Percentiles rank a stretch among this genome's conserved stretches.
phyloP scores from a whole-genome alignment of 352 stramenopile genomes.

The Globisporangium paddicum region DNA sequence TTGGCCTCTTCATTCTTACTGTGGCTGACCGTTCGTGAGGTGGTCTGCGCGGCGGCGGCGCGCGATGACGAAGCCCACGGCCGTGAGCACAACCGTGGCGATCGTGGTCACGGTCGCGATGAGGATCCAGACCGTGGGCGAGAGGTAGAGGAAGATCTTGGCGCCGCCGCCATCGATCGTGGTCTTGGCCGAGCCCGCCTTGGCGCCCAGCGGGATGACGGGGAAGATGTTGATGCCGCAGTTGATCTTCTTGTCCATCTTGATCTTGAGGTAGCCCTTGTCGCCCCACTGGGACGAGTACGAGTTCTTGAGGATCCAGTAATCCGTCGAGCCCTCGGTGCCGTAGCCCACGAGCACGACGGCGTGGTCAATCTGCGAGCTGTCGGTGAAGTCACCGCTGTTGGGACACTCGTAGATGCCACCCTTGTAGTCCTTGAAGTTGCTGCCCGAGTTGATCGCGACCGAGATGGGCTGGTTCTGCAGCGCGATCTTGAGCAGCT shows the following conservation, averaged over 20 bases:
- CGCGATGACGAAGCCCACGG: slow-evolving; percentile 23
- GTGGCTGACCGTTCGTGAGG: neutral
- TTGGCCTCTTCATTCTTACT: neutral
- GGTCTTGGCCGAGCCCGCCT: slow-evolving; percentile 35
- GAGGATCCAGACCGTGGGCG: slow-evolving; percentile 26
- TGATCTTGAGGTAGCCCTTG: slow-evolving; percentile 58
- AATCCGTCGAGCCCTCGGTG: slow-evolving; percentile 33
- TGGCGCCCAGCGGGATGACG: slow-evolving; percentile 53
- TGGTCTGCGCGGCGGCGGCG: slow-evolving; percentile 11
- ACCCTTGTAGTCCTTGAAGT: slow-evolving; percentile 79
- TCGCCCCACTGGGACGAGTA: slow-evolving; percentile 71
- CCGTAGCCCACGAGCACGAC: slow-evolving; percentile 75
- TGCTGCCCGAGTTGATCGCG: slow-evolving; percentile 68
- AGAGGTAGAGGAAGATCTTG: slow-evolving; percentile 32
- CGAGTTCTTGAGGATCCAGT: slow-evolving; percentile 85
- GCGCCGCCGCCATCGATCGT: slow-evolving; percentile 44
- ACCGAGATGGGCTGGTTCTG: slow-evolving; percentile 72
- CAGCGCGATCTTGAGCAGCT: slow-evolving; percentile 64
- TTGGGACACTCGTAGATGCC: slow-evolving; percentile 72
- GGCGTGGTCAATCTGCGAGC: slow-evolving; percentile 62
- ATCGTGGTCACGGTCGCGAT: slow-evolving; percentile 20
- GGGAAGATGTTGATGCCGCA: slow-evolving; percentile 75
- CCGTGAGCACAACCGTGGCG: slow-evolving; percentile 19
- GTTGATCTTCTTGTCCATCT: slow-evolving; percentile 71
- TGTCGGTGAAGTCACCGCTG: slow-evolving; percentile 60